Percentiles rank a stretch among this genome's conserved stretches.
Evolutionary conservation across 352 stramenopile genomes (phyloP).

Genomic region (Globisporangium rhizosaccharum): DNA sequence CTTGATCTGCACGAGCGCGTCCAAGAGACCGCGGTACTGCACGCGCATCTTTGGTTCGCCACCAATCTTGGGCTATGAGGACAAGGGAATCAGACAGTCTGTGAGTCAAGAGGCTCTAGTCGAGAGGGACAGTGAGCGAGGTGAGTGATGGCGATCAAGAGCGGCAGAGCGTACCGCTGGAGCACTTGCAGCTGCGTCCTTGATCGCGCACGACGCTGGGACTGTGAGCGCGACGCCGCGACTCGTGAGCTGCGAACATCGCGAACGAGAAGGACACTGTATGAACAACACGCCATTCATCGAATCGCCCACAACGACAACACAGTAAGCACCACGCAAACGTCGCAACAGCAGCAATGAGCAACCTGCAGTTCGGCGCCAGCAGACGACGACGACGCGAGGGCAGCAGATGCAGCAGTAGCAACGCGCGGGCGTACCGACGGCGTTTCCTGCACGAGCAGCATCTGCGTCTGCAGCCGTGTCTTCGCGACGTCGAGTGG

Average conservation of each 20-base stretch:
- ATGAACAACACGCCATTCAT: constrained; percentile 29
- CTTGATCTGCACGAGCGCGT: constrained; percentile 85
- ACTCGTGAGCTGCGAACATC: constrained; percentile 66
- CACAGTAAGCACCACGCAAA: constrained; percentile 4
- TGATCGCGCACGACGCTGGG: constrained; percentile 53
- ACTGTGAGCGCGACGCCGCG: constrained; percentile 57
- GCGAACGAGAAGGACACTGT: constrained; percentile 69
- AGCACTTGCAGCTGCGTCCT: constrained; percentile 20
- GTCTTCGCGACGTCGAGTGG: constrained; percentile 99
- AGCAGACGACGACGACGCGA: constrained; percentile 4
- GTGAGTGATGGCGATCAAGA: neutral
- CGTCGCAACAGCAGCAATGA: neutral
- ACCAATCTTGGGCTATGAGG: constrained; percentile 13
- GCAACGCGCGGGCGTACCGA: constrained; percentile 38
- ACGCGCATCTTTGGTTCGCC: constrained; percentile 49
- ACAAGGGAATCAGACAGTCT: neutral
- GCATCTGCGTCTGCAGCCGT: constrained; percentile 92
- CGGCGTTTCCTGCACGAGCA: constrained; percentile 53
- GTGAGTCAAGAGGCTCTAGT: neutral
- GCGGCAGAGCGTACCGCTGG: neutral
- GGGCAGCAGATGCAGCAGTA: constrained; percentile 3
- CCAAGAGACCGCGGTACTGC: constrained; percentile 69
- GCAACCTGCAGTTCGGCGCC: constrained; percentile 44
- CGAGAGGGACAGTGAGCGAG: neutral
- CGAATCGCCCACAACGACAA: neutral